Conservation (phyloP, 768 basidiomycete genomes). For the Psilocybe azurescens region DNA sequence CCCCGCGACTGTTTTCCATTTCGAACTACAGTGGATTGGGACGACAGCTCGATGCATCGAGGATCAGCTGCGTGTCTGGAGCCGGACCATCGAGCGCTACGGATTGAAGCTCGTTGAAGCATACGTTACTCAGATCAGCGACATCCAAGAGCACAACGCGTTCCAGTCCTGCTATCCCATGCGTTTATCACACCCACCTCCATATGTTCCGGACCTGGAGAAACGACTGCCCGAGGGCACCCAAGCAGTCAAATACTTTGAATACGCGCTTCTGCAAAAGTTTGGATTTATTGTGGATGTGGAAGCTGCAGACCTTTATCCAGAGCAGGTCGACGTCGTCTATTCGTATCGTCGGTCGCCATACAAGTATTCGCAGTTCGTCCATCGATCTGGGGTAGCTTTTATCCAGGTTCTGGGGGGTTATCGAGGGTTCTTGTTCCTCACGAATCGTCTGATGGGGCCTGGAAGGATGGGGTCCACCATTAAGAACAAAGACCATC, state of each 20-base stretch:
- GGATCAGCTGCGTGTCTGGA: constrained; percentile 84
- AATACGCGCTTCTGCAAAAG: constrained; percentile 74
- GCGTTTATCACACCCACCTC: constrained; percentile 76
- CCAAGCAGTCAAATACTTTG: constrained; percentile 75
- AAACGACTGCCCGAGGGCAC: constrained; percentile 71
- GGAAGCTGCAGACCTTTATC: constrained; percentile 79
- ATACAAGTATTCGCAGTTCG: constrained; percentile 87
- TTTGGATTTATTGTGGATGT: constrained; percentile 87
- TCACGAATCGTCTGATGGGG: constrained; percentile 86
- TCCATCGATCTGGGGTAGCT: constrained; percentile 88
- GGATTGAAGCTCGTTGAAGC: constrained; percentile 94
- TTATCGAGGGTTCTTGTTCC: constrained; percentile 81
- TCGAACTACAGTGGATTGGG: constrained; percentile 97
- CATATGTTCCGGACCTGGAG: constrained; percentile 69
- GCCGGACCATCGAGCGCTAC: constrained; percentile 82
- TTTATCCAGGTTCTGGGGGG: constrained; percentile 90
- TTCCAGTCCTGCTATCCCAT: constrained; percentile 93
- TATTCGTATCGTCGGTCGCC: constrained; percentile 88
- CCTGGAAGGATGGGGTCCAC: constrained; percentile 63
- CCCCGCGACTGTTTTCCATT: constrained; percentile 93
- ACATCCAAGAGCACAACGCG: constrained; percentile 83
- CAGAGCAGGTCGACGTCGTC: constrained; percentile 80
- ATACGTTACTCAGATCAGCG: constrained; percentile 89
- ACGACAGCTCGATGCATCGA: constrained; percentile 92
- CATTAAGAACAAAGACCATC: constrained; percentile 58